Conservation (phyloP, 805 yeast species). For the Cyberlindnera lachancei region DNA sequence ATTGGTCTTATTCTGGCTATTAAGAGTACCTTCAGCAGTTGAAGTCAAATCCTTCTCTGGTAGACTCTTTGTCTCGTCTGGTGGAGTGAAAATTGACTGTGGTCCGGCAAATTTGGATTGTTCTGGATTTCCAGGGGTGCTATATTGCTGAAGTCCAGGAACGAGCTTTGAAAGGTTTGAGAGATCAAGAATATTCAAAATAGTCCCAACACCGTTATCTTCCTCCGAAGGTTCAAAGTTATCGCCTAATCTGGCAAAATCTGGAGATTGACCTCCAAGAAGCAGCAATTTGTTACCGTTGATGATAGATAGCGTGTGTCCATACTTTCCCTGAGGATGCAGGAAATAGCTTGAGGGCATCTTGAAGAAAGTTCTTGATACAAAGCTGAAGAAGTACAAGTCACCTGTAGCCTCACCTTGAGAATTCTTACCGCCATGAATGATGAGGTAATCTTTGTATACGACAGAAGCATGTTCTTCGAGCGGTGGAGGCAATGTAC, state of each 20-base stretch:
- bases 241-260: constrained; percentile 45
- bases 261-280: constrained; percentile 89
- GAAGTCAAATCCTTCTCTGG: constrained; percentile 5
- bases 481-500: constrained; percentile 68
- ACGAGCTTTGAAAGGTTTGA: constrained; percentile 27
- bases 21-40: not conserved
- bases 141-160: constrained; percentile 29
- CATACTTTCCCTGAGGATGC: constrained; percentile 77
- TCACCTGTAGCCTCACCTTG: constrained; percentile 62
- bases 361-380: constrained; percentile 65
- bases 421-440: constrained; percentile 83
- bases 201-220: constrained; percentile 49
- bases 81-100: constrained; percentile 15
- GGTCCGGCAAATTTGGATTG: constrained; percentile 18
- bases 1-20: not conserved
- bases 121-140: constrained; percentile 26
- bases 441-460: constrained; percentile 69
- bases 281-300: constrained; percentile 63
- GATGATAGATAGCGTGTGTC: constrained; percentile 77
- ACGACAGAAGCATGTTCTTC: constrained; percentile 88
- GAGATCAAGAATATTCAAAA: constrained; percentile 58
- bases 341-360: constrained; percentile 39
- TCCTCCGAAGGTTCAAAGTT: constrained; percentile 46
- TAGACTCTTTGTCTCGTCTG: constrained; percentile 3
- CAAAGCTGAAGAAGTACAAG: constrained; percentile 69